phyloP scores from a whole-genome alignment of 2,329 filamentous ascomycete genomes.

The Dothistroma septosporum region DNA sequence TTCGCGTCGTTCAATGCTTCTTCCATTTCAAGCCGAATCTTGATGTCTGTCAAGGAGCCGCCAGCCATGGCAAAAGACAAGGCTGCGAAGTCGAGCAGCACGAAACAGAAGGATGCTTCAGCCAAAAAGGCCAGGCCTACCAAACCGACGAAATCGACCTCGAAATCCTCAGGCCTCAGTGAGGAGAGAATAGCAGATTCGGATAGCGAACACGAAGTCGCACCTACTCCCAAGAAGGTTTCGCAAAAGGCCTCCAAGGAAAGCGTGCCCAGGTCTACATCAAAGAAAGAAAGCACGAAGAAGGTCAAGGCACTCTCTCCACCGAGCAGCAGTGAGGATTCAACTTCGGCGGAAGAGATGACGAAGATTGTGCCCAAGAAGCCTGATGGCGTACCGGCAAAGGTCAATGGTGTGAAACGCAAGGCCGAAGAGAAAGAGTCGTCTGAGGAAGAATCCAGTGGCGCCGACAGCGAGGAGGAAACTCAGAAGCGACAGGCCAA shows the following conservation, averaged over 20 bases:
- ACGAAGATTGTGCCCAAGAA: slow-evolving; percentile 12
- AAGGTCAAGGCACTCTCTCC: slow-evolving; percentile 8
- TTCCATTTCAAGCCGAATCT: neutral
- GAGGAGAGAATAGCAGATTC: slow-evolving; percentile 24
- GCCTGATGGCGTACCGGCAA: slow-evolving; percentile 14
- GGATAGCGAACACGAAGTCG: slow-evolving; percentile 36
- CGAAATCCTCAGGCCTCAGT: slow-evolving; percentile 16
- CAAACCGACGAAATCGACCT: slow-evolving; percentile 7
- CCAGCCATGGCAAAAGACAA: slow-evolving; percentile 13
- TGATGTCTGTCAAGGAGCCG: slow-evolving; percentile 7
- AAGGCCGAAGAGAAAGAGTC: slow-evolving; percentile 20
- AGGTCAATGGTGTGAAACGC: slow-evolving; percentile 32
- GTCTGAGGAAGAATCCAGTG: slow-evolving; percentile 7
- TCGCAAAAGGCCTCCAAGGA: slow-evolving; percentile 1
- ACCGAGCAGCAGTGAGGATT: slow-evolving; percentile 30
- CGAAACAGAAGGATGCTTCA: slow-evolving; percentile 12
- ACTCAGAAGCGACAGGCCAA: slow-evolving; percentile 12
- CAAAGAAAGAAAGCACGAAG: slow-evolving; percentile 1
- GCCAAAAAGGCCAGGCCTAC: slow-evolving; percentile 21
- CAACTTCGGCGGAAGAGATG: slow-evolving; percentile 13
- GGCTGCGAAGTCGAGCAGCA: slow-evolving; percentile 3
- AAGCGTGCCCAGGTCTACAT: slow-evolving; percentile 1
- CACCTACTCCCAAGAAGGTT: slow-evolving; percentile 2
- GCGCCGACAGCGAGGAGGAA: slow-evolving; percentile 12
- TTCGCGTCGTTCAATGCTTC: neutral